phyloP scores from a whole-genome alignment of 2,329 filamentous ascomycete genomes.

The Calycina marina region DNA sequence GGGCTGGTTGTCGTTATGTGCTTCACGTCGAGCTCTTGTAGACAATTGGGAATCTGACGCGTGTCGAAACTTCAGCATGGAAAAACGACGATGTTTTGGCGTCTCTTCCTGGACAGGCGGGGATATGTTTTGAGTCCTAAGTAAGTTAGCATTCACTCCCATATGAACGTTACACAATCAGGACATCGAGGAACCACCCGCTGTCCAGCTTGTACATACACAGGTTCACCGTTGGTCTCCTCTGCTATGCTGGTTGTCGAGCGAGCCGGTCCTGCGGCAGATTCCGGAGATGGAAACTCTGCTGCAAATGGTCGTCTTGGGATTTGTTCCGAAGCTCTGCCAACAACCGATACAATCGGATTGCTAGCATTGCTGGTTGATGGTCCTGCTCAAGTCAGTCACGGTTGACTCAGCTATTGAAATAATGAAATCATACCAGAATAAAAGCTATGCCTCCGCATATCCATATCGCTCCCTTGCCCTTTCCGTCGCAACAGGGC shows the following conservation, averaged over 20 bases:
- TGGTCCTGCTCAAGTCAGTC: no score
- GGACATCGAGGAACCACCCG: no score
- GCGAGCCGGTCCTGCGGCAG: conserved; percentile 5
- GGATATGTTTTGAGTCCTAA: no score
- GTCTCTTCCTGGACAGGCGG: conserved; percentile 40
- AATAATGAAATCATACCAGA: no score
- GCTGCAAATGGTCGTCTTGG: conserved; percentile 18
- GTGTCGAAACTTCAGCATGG: conserved; percentile 73
- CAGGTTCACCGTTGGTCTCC: no score
- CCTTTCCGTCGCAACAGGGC: conserved; percentile 19
- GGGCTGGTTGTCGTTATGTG: conserved; percentile 33
- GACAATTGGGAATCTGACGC: conserved; percentile 86
- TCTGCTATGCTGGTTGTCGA: conserved; percentile 8
- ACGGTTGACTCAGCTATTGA: no score
- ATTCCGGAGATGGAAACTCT: conserved; percentile 15
- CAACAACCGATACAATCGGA: conserved; percentile 9
- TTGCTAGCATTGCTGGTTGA: conserved; percentile 12
- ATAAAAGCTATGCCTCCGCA: conserved; percentile 21
- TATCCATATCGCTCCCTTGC: conserved; percentile 16
- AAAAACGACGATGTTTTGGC: conserved; percentile 45
- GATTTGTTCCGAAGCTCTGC: conserved; percentile 22
- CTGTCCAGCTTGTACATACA: no score
- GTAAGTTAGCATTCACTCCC: no score
- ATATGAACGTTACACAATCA: no score
- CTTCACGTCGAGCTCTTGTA: conserved; percentile 55